Base-by-base conservation (phyloP, 192 early-diverging fungal genomes). In the Linnemannia exigua region DNA sequence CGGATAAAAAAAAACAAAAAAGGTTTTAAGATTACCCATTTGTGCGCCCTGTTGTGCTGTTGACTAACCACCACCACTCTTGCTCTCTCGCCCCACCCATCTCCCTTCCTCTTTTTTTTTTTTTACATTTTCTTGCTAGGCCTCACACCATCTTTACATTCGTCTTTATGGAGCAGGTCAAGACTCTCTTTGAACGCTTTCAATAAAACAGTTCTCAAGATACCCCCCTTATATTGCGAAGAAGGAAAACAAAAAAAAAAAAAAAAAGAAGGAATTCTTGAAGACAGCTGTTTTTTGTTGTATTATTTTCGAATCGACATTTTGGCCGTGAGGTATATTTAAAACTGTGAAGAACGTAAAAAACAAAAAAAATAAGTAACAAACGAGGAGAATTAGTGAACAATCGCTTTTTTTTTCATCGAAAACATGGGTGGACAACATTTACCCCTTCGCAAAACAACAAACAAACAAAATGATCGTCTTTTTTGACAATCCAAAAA, bases 161-260 rank as follows among this genome's bases (percentile, higher is more conserved):
- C 36, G 81, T 83, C 47, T 83, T 83, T 46, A 83, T 88, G 82
- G 87, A 84, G 12, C 74, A 84, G 76, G 77, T 88, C 47, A 74
- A 77, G 73, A 25, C 37, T 44, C 41, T 84, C 44, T 84, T 88
- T 41, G 66, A 77, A 36, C 68, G 61, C 31, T 38, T 83, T 5
- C 48, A 68, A 51, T 63, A 63, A 63, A 63, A 3, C 8, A 20
- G 28, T n/a, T n/a, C 58, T 31, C 25, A 63, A 31, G 58, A 63
- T 63, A 63, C 58, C 58, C 11, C 28, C 4, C 48, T 33, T 31
- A n/a, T 25, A 31, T 25, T 44, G 41, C 5, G 9, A 44, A 44
- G 9, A 44, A 44, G 9, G 9, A 44, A 44, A 44, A 9, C 3
- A 44, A 44, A 44, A 44, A 9, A 44, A 44, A 44, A 44, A 44